These are phyloP conservation scores for Thraustochytrium sp. DNA, from an alignment of 352 stramenopile genomes.

Conservation along the genomic window DNA sequence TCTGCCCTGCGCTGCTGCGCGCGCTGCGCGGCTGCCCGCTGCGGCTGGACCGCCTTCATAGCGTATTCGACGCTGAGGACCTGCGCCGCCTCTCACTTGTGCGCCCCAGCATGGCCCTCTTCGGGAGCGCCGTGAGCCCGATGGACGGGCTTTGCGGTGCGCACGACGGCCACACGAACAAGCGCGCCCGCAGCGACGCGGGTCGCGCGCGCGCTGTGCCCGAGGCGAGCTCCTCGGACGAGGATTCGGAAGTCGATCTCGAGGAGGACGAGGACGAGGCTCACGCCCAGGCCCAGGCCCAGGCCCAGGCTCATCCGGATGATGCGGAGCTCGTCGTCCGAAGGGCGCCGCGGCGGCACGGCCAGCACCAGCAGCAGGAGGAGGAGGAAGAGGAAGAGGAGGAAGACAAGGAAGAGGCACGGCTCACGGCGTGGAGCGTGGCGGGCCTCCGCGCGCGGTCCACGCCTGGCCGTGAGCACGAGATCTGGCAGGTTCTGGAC, in stretches of 20 bases:
- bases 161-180: too few species aligned
- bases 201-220: too few species aligned
- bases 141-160: too few species aligned
- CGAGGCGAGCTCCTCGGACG: too few species aligned
- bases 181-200: too few species aligned
- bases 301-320: too few species aligned
- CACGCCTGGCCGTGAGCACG: neutral
- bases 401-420: neutral
- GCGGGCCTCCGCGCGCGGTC: neutral
- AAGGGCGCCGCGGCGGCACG: neutral
- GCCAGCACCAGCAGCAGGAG: neutral
- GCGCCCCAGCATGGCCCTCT: neutral
- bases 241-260: too few species aligned
- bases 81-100: neutral
- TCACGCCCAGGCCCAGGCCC: too few species aligned
- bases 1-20: neutral
- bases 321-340: too few species aligned
- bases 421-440: neutral
- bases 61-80: neutral
- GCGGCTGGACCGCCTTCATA: neutral
- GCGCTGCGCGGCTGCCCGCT: neutral
- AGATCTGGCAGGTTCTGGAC: neutral
- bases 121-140: neutral
- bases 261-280: too few species aligned
- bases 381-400: neutral